These are phyloP conservation scores for Avicennia marina DNA, from an alignment of 257 asterid species.

Conservation along the genomic window DNA sequence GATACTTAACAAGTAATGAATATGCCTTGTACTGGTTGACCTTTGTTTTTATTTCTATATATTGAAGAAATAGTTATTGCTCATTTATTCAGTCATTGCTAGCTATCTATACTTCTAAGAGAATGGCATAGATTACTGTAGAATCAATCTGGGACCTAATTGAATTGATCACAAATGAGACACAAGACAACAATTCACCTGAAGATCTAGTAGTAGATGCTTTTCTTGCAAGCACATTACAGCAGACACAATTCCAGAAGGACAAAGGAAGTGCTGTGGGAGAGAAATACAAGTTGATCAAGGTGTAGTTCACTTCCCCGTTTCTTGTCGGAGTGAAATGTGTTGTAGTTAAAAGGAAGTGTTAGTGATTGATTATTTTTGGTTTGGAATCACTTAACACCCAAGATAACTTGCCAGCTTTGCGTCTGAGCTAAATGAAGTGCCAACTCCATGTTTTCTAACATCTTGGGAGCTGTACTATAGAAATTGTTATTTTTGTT, in stretches of 20 bases:
- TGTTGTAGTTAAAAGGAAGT: not conserved
- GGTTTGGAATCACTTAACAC: not conserved
- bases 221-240: slow-evolving; percentile 55
- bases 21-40: not conserved
- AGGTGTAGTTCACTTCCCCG: slow-evolving; percentile 18
- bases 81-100: slow-evolving; percentile 8
- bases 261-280: slow-evolving; percentile 70
- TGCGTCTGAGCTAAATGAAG: not conserved
- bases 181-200: slow-evolving; percentile 40
- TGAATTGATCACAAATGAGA: slow-evolving; percentile 51
- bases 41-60: not conserved
- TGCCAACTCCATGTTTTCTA: not conserved
- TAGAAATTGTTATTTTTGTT: too few relatives aligned
- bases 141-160: slow-evolving; percentile 56
- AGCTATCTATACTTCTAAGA: slow-evolving; percentile 68
- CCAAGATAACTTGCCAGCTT: not conserved
- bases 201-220: slow-evolving; percentile 51
- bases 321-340: not conserved
- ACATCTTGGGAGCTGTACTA: not conserved
- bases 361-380: not conserved
- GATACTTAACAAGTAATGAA: slow-evolving; percentile 51
- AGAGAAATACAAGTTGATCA: slow-evolving; percentile 49
- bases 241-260: slow-evolving; percentile 60
- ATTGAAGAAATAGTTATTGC: not conserved
- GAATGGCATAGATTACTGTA: slow-evolving; percentile 52